Evolutionary conservation across 2,329 filamentous ascomycete genomes (phyloP).

Genomic region (Periconia digitata): DNA sequence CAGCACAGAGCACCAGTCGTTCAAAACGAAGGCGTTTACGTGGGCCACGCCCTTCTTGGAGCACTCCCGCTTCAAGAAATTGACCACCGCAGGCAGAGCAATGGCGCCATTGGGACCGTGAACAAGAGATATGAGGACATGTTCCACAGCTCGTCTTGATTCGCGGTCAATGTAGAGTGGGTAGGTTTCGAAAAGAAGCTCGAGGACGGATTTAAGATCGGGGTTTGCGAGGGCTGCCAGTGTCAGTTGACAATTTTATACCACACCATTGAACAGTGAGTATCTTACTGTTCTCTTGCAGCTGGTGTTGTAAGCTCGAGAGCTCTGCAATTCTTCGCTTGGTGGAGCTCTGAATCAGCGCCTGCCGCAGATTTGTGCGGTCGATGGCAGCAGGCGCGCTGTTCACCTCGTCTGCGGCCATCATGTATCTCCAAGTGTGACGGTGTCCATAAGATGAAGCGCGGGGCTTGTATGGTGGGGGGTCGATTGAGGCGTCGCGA

Average conservation of each 20-base stretch:
- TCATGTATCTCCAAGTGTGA: conserved; percentile 17
- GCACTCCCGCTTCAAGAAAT: conserved; percentile 69
- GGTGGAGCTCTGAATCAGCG: conserved; percentile 51
- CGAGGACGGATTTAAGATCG: conserved; percentile 59
- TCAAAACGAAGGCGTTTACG: conserved; percentile 80
- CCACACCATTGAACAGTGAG: not conserved
- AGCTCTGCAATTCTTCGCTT: conserved; percentile 51
- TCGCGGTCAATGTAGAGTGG: conserved; percentile 81
- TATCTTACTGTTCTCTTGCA: conserved; percentile 48
- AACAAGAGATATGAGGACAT: conserved; percentile 72
- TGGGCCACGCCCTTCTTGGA: conserved; percentile 76
- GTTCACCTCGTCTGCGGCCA: conserved; percentile 41
- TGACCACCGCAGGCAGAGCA: conserved; percentile 65
- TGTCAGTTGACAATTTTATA: not conserved
- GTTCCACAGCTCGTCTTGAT: conserved; percentile 80
- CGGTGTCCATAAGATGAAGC: conserved; percentile 30
- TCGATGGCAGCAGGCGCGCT: conserved; percentile 29
- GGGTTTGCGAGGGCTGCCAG: conserved; percentile 42
- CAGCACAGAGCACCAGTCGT: conserved; percentile 85
- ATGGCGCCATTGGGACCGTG: conserved; percentile 58
- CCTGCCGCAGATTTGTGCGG: conserved; percentile 42
- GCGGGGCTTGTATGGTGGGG: conserved; percentile 30
- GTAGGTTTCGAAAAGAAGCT: conserved; percentile 83
- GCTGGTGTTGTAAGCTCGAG: conserved; percentile 46
- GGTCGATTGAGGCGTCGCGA: no score